Percentiles rank a stretch among this genome's conserved stretches.
phyloP scores from a whole-genome alignment of 257 asterid genomes.

The Solanum chilense region DNA sequence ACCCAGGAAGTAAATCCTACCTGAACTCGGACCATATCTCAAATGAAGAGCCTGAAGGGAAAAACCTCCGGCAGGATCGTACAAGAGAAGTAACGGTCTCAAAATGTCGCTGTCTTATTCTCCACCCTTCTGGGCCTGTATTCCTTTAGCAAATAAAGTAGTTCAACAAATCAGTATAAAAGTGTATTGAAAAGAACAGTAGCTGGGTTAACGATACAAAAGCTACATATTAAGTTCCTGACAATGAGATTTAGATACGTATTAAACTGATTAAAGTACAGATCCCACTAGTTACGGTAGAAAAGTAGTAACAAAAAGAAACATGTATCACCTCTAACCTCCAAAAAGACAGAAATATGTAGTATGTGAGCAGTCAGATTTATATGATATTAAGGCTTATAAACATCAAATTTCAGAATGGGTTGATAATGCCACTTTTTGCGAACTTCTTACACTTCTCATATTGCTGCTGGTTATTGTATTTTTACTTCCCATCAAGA shows the following conservation, averaged over 20 bases:
- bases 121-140: conserved; percentile 99
- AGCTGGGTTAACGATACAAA: background rate
- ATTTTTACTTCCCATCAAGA: background rate
- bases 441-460: background rate
- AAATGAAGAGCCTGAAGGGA: conserved; percentile 72
- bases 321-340: background rate
- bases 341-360: background rate
- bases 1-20: conserved; percentile 14
- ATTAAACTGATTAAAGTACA: background rate
- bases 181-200: background rate
- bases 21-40: conserved; percentile 98
- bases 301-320: background rate
- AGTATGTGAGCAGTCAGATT: background rate
- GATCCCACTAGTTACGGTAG: background rate
- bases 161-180: background rate
- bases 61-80: conserved; percentile 86
- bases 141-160: conserved; percentile 44
- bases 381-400: background rate
- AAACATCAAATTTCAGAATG: background rate
- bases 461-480: background rate
- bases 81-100: conserved; percentile 78
- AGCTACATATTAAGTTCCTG: background rate
- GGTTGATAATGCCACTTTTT: background rate
- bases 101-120: conserved; percentile 88
- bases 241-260: background rate